Evolutionary conservation across 176 grass and related monocot genomes (phyloP), one percentile per base, ranked within the genome.

Genomic region (Areca catechu): DNA sequence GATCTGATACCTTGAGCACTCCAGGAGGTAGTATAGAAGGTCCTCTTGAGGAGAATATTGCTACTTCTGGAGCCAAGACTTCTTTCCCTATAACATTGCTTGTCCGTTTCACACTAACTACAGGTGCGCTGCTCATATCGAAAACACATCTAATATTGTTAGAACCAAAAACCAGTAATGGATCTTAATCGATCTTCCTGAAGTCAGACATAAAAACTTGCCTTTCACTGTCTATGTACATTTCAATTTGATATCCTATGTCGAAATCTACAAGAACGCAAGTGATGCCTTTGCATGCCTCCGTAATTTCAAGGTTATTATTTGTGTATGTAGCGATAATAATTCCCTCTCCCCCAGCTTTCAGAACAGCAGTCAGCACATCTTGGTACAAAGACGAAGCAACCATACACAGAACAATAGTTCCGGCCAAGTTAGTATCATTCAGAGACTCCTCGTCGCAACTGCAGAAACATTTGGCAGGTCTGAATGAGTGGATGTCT

Each of bases 21-120:
- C 56, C 56, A 5, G 68, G 68, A 56, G 59, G 50, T 21, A 16
- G 6, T 24, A 5, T 6, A 28, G 15, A 23, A 0, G 68, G 56
- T 9, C 68, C 68, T 60, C 68, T 58, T 7, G 68, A 60, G 21
- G 68, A 71, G 68, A 71, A 71, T 7, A 16, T 15, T 20, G 68
- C 68, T 50, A 71, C 22, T 48, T 71, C 60, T 15, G 68, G 68
- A 24, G 68, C n/a, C 21, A 71, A 29, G 6, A 71, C 34, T 43
- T 43, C 34, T 43, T 49, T 20, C 3, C 68, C 68, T 14, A 60
- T 23, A 5, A 51, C 55, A 21, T 50, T 71, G 3, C 4, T 24
- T 3, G 68, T 60, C 47, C 17, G 68, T 3, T 48, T 22, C 22
- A 71, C 56, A 4, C 5, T 50, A 10, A 34, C 68, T 20, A 19